Percentiles rank a stretch among this genome's conserved stretches.
These are phyloP conservation scores for Protomyces pachydermus DNA, from an alignment of 1,139 yeast genomes.

Conservation along the genomic window DNA sequence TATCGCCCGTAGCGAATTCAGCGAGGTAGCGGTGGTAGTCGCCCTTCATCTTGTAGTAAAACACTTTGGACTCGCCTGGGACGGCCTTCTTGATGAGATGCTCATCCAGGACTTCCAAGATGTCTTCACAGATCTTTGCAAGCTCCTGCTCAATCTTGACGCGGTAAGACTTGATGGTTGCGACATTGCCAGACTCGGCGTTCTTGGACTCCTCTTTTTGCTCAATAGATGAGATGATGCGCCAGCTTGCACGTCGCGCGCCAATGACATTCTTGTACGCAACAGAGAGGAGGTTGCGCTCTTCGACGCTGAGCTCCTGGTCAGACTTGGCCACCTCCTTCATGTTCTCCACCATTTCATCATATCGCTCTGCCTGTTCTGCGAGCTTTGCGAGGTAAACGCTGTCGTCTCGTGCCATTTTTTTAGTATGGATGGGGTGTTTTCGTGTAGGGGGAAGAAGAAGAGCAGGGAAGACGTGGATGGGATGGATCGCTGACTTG, in stretches of 20 bases:
- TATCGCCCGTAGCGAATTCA: slow-evolving; percentile 88
- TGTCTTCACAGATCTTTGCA: slow-evolving; percentile 91
- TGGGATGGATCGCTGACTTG: neutral
- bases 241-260: slow-evolving; percentile 99
- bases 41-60: slow-evolving; percentile 99
- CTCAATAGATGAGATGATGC: slow-evolving; percentile 96
- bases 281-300: slow-evolving; percentile 92
- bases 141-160: slow-evolving; percentile 91
- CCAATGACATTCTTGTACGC: slow-evolving; percentile 99
- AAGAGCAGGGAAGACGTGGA: neutral
- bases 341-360: slow-evolving; percentile 80
- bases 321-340: slow-evolving; percentile 95
- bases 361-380: slow-evolving; percentile 99
- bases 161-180: slow-evolving; percentile 90
- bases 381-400: slow-evolving; percentile 96
- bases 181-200: slow-evolving; percentile 52
- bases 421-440: neutral
- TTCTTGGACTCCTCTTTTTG: slow-evolving; percentile 94
- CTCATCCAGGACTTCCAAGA: slow-evolving; percentile 76
- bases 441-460: neutral
- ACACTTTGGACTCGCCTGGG: slow-evolving; percentile 96
- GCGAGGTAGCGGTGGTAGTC: slow-evolving; percentile 99
- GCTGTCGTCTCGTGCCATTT: slow-evolving; percentile 59
- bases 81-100: slow-evolving; percentile 93
- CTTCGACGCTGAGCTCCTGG: slow-evolving; percentile 93